A percentile compares a stretch with the other conserved stretches of the same genome.
Conservation (phyloP, 2,329 filamentous ascomycete species). For the Calycina herbarum region DNA sequence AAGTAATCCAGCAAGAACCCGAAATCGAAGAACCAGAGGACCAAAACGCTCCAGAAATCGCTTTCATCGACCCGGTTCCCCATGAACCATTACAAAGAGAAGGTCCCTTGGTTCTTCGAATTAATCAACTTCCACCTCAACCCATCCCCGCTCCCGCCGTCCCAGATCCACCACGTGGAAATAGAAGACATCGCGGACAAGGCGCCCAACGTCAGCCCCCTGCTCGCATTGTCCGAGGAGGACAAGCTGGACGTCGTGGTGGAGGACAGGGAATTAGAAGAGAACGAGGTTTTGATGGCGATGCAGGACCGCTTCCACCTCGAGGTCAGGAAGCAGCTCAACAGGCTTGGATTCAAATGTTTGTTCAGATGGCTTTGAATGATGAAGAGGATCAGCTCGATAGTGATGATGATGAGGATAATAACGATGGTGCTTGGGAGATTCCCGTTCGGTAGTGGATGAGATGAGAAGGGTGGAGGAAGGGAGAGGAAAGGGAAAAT, state of each 20-base stretch:
- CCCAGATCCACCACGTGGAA: constrained; percentile 25
- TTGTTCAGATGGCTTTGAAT: constrained; percentile 39
- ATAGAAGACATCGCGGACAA: constrained; percentile 10
- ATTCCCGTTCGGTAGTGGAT: constrained; percentile 34
- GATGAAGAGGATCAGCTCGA: constrained; percentile 38
- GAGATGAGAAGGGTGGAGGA: neutral
- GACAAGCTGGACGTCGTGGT: constrained; percentile 8
- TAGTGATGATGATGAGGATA: constrained; percentile 43
- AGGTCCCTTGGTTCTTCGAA: constrained; percentile 37
- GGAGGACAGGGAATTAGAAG: constrained; percentile 7
- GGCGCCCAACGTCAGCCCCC: constrained; percentile 12
- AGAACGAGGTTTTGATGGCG: constrained; percentile 19
- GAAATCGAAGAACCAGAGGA: constrained; percentile 23
- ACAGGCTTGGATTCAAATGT: constrained; percentile 37
- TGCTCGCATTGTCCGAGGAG: constrained; percentile 13
- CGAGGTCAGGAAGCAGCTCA: constrained; percentile 26
- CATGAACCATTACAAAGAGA: constrained; percentile 32
- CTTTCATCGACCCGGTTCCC: constrained; percentile 2
- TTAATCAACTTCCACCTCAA: constrained; percentile 32
- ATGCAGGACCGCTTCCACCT: constrained; percentile 12
- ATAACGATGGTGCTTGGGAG: constrained; percentile 49
- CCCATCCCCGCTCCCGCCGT: constrained; percentile 25
- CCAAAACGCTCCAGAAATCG: constrained; percentile 10
- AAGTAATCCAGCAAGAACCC: constrained; percentile 12
- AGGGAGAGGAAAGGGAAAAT: neutral